phyloP scores from a whole-genome alignment of 345 rosid genomes.

The rapeseed (Brassica napus) region Da-Ae NC_063448.1:45592001-45592500 shows the following conservation, averaged over 20 bases:
- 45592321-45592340: slow-evolving; percentile 65
- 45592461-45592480: slow-evolving; percentile 38
- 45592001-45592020: slow-evolving; percentile 14
- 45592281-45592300: slow-evolving; percentile 85
- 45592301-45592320: slow-evolving; percentile 75
- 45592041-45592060: slow-evolving; percentile 24
- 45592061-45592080: background rate
- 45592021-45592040: slow-evolving; percentile 30
- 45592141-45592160: slow-evolving; percentile 12
- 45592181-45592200: slow-evolving; percentile 82
- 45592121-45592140: slow-evolving; percentile 10
- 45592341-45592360: slow-evolving; percentile 79
- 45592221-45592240: slow-evolving; percentile 84
- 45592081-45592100: background rate
- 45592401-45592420: slow-evolving; percentile 46
- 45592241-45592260: slow-evolving; percentile 60
- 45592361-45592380: slow-evolving; percentile 71
- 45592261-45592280: slow-evolving; percentile 86
- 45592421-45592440: slow-evolving; percentile 36
- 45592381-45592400: slow-evolving; percentile 71
- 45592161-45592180: background rate
- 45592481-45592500: slow-evolving; percentile 23
- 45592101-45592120: slow-evolving; percentile 22
- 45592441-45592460: slow-evolving; percentile 48
- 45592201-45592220: slow-evolving; percentile 85